Conservation (phyloP, 2,329 filamentous ascomycete species). For the Fusarium sambucinum region DNA sequence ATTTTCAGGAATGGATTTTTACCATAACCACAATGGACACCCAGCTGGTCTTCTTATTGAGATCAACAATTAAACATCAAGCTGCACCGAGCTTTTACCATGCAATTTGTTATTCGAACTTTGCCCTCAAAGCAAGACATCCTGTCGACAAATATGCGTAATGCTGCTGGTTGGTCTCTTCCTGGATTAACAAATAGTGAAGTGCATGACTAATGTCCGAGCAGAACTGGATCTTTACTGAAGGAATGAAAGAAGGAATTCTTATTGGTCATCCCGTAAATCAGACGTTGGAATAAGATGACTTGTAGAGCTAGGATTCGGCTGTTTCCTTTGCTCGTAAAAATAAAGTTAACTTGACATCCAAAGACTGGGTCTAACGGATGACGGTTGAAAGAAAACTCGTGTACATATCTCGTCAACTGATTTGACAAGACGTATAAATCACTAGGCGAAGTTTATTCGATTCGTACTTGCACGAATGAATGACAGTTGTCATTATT, state of each 20-base stretch:
- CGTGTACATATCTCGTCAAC: background rate
- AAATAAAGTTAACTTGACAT: slow-evolving; percentile 1
- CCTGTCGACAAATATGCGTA: background rate
- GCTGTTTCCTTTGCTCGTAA: background rate
- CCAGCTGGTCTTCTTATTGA: background rate
- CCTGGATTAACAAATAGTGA: background rate
- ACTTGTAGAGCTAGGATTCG: background rate
- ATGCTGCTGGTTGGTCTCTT: background rate
- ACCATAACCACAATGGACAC: background rate
- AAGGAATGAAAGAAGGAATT: background rate
- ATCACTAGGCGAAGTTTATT: background rate
- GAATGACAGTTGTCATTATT: background rate
- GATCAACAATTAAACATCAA: background rate
- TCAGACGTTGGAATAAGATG: background rate
- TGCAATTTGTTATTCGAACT: background rate
- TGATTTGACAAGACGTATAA: slow-evolving; percentile 2
- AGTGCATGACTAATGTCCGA: background rate
- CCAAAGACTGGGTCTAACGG: background rate
- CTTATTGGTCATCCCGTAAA: slow-evolving; percentile 1
- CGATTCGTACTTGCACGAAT: background rate
- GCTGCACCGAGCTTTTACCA: background rate
- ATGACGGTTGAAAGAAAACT: background rate
- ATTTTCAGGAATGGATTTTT: background rate
- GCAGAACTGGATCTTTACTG: no score
- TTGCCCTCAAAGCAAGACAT: background rate